Base-by-base conservation (phyloP, 1,284 basidiomycete species). In the Pseudozyma hubeiensis region DNA sequence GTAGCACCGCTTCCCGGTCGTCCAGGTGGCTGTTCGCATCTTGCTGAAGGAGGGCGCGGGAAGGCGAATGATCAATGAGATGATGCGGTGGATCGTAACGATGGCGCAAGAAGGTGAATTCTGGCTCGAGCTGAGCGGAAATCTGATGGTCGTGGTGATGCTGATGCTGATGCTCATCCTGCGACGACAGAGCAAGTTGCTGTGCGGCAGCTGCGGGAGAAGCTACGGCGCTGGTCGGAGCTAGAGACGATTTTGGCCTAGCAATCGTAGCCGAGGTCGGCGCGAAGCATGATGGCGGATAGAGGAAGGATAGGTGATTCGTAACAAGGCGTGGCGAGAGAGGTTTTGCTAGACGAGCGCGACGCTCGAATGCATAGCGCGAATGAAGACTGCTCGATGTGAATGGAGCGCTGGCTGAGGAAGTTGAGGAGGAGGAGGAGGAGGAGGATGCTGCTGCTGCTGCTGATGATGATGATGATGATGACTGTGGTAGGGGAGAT, bases 271-370 rank as follows among this genome's bases (percentile, higher is more conserved):
- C 31, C 33, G 29, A 49, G 1, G 56, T 37, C 7, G 40, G 35
- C n/a, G 53, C 43, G 41, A 70, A 45, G 34, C 68, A 71, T 5
- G 68, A 71, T 16, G 68, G 63, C 6, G 69, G 69, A 29, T 72
- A 72, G 50, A 72, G 69, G 46, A 72, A 72, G 8, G 59, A 49
- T 1, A 64, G 45, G n/a, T 45, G 52, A 4, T 24, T 49, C 4
- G 51, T 33, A 30, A 7, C 8, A 24, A 47, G 9, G 1, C 10
- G 43, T 8, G 17, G 33, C 34, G 48, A 24, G 47, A 45, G 14
- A 16, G 17, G 7, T 13, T 44, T 44, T 44, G 7, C 43, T 8
- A 24, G 17, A 44, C 17, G 17, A 44, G 1, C 30, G 29, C 39
- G 39, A 41, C 30, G 40, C 29, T 43, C 35, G 5, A 30, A 17